Evolutionary conservation across 345 rosid genomes (phyloP).

Genomic region (Trapa bicornis): DNA sequence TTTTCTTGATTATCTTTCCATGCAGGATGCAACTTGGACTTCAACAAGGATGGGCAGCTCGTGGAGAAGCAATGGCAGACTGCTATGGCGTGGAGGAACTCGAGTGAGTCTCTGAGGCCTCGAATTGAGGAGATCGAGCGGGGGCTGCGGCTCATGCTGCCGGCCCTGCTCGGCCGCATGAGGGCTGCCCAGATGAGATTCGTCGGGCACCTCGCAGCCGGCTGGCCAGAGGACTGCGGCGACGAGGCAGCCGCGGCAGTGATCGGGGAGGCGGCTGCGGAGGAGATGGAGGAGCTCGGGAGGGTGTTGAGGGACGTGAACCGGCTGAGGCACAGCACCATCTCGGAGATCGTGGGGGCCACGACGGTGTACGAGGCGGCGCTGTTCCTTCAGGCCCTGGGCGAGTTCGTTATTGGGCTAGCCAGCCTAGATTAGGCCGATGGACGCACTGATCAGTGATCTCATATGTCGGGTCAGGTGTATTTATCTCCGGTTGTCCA

Average conservation of each 20-base stretch:
- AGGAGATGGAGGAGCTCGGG: conserved; percentile 21
- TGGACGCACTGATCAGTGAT: too few relatives aligned
- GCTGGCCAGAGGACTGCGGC: conserved; percentile 18
- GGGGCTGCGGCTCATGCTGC: conserved; percentile 69
- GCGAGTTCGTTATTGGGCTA: conserved; percentile 72
- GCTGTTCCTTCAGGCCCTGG: conserved; percentile 70
- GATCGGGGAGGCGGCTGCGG: conserved; percentile 6
- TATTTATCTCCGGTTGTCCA: too few relatives aligned
- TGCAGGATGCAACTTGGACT: background rate
- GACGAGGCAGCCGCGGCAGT: background rate
- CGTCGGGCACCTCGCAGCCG: conserved; percentile 30
- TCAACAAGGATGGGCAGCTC: background rate
- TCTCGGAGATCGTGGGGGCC: conserved; percentile 54
- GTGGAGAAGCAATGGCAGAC: conserved; percentile 29
- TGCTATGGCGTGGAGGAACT: conserved; percentile 50
- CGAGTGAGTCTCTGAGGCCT: conserved; percentile 22
- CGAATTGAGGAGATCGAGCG: conserved; percentile 69
- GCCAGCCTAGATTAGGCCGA: conserved; percentile 1
- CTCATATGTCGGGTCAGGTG: too few relatives aligned
- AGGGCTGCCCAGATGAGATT: conserved; percentile 38
- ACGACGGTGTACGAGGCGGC: conserved; percentile 52
- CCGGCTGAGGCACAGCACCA: conserved; percentile 53
- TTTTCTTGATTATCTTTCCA: background rate
- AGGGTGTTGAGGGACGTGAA: conserved; percentile 56
- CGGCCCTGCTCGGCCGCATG: conserved; percentile 33